These are phyloP conservation scores for Bothriochloa decipiens DNA, from an alignment of 176 grass and related monocot genomes.

Conservation along the genomic window DNA sequence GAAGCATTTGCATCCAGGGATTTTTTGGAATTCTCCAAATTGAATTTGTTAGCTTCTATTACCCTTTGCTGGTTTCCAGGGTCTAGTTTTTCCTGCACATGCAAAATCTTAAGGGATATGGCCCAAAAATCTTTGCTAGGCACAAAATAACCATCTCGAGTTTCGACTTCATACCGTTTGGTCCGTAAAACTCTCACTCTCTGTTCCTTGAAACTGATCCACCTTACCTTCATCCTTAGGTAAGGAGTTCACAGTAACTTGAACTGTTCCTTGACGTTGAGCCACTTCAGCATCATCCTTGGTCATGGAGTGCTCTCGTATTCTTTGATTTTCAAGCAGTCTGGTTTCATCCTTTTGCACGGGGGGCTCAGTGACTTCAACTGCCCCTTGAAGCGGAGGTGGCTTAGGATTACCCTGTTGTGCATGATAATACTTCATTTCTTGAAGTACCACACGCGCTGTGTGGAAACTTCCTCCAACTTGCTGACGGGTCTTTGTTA, in stretches of 20 bases:
- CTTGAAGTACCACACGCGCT: constrained; percentile 52
- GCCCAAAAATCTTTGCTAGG: constrained; percentile 5
- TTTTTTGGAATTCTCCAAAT: constrained; percentile 31
- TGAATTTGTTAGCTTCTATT: constrained; percentile 24
- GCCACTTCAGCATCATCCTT: constrained; percentile 12
- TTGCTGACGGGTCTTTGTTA: constrained; percentile 7
- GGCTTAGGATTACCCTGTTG: constrained; percentile 19
- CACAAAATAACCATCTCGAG: constrained; percentile 30
- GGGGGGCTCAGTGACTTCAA: constrained; percentile 33
- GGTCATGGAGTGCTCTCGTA: neutral
- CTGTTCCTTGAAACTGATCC: neutral
- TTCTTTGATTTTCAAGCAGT: neutral
- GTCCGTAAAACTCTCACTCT: neutral
- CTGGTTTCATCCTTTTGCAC: constrained; percentile 2
- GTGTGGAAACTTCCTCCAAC: constrained; percentile 54
- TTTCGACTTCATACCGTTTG: neutral
- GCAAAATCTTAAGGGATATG: constrained; percentile 13
- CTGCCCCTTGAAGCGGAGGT: constrained; percentile 14
- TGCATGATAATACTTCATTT: constrained; percentile 57
- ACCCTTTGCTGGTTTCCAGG: constrained; percentile 30
- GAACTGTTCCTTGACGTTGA: constrained; percentile 4
- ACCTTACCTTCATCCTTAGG: neutral
- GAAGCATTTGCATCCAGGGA: constrained; percentile 33
- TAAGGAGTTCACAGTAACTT: neutral
- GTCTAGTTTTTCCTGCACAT: constrained; percentile 48